Evolutionary conservation across 192 early-diverging fungal species (phyloP), one percentile per base, ranked within the genome.

Genomic region (Cetraspora pellucida): DNA sequence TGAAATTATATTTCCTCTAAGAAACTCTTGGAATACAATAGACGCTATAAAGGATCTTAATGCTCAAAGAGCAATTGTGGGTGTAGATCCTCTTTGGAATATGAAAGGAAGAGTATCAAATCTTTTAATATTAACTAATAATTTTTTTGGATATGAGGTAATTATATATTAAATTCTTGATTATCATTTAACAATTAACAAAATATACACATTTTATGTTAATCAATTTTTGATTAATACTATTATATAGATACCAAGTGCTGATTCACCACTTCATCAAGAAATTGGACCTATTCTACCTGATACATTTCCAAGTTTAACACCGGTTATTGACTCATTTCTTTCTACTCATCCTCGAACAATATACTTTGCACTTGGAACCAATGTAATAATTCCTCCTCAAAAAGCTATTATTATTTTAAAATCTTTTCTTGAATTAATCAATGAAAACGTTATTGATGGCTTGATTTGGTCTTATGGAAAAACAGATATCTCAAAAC

Each of bases 261-360:
- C n/a, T n/a, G n/a, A n/a, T n/a, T n/a, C n/a, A n/a, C n/a, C n/a
- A n/a, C n/a, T n/a, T 45, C 19, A 21, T 46, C 10, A 72, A 50
- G 69, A 72, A 57, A 59, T 84, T 67, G 83, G 83, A 0, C 83
- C 83, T 1, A 77, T 84, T 19, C 69, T 84, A 46, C 67, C 73
- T 45, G 52, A 75, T 65, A 17, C 23, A 0, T 79, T 81, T 30
- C 49, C 13, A 46, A 16, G 37, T 13, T 27, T 78, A 11, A 63
- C 73, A 30, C 1, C 23, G 5, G 5, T 14, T 1, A 11, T 68
- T 4, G 10, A 47, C 4, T 10, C 52, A 23, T 84, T 78, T 58
- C 47, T 84, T 6, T 14, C 50, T 6, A 19, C 0, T 4, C 81
- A 84, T 30, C 16, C 37, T 25, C 45, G 47, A 11, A 68, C 80